These are phyloP conservation scores for Fusarium sp. DNA, from an alignment of 2,329 filamentous ascomycete genomes.

Conservation along the genomic window DNA sequence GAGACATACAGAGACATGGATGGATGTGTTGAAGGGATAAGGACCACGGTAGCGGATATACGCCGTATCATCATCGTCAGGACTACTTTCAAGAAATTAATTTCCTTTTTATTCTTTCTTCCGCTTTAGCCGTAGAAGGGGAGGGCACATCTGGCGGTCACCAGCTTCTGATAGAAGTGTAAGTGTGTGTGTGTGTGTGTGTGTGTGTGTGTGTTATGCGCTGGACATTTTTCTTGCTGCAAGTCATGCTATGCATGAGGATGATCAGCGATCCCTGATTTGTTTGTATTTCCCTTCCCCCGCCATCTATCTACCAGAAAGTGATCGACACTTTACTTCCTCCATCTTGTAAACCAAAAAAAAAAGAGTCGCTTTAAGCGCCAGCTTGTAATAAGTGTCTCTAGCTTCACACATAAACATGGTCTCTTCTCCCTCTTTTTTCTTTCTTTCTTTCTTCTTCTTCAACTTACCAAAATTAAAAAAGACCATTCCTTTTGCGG, in stretches of 20 bases:
- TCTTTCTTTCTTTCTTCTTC: neutral
- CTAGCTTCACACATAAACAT: neutral
- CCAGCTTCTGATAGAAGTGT: neutral
- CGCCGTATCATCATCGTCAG: neutral
- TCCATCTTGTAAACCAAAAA: neutral
- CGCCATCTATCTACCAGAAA: neutral
- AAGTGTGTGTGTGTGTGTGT: no score
- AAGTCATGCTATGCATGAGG: neutral
- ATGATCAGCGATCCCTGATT: constrained; percentile 5
- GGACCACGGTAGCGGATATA: neutral
- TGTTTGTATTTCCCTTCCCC: neutral
- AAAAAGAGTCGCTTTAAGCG: neutral
- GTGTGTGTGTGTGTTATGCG: neutral
- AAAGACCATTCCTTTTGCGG: neutral
- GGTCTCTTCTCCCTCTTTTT: neutral
- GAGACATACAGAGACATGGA: neutral
- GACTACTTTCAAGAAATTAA: neutral
- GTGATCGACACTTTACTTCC: constrained; percentile 1
- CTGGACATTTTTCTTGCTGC: neutral
- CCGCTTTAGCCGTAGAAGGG: neutral
- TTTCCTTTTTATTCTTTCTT: neutral
- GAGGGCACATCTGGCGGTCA: neutral
- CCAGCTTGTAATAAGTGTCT: neutral
- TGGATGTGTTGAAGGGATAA: neutral
- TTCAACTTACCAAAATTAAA: neutral